Conservation (phyloP, 2,329 filamentous ascomycete genomes). For the Colletotrichum filicis region DNA sequence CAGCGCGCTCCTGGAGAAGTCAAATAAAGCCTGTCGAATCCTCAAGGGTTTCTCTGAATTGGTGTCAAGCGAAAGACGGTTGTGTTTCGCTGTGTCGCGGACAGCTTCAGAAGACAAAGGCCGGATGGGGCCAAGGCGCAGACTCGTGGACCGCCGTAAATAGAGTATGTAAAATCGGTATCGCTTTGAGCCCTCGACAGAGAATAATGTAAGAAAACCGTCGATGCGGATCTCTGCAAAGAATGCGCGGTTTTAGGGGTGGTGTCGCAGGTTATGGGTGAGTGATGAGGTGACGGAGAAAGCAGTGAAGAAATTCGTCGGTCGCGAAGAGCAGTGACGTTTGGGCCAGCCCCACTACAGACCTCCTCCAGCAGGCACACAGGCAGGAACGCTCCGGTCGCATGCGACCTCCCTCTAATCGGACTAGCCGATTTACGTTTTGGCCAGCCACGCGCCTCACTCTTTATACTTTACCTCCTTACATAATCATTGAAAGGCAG, state of each 20-base stretch:
- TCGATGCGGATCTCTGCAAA: background rate
- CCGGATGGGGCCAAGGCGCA: conserved; percentile 8
- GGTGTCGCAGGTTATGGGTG: background rate
- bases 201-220: background rate
- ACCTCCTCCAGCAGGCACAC: conserved; percentile 12
- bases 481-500: no score
- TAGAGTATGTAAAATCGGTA: background rate
- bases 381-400: conserved; percentile 29
- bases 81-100: conserved; percentile 1
- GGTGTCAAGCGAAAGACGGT: conserved; percentile 1
- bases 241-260: conserved; percentile 3
- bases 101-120: conserved; percentile 18
- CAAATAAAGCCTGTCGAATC: background rate
- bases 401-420: conserved; percentile 19
- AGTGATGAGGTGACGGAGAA: conserved; percentile 5
- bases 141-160: conserved; percentile 13
- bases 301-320: conserved; percentile 31
- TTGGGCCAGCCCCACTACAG: conserved; percentile 34
- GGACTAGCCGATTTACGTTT: conserved; percentile 9
- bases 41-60: background rate
- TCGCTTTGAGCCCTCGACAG: background rate
- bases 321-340: conserved; percentile 37
- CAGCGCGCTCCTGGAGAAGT: background rate
- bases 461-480: background rate
- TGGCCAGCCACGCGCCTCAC: background rate